Percentiles rank a stretch among this genome's conserved stretches.
Evolutionary conservation across 2,329 filamentous ascomycete genomes (phyloP).

Genomic region (Pseudofabraea citricarpa): DNA sequence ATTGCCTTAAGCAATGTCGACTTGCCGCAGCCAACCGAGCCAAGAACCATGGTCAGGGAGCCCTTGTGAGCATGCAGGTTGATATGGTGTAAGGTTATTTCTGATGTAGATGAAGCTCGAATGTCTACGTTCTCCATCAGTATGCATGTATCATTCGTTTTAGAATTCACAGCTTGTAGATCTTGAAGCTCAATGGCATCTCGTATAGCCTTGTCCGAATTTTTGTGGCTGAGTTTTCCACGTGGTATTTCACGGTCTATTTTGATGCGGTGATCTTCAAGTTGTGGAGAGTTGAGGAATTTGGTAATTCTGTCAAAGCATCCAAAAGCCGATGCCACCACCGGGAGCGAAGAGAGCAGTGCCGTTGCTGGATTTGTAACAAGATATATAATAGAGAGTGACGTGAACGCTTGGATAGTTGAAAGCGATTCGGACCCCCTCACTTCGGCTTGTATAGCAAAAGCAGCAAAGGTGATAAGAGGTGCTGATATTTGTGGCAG

Average conservation of each 20-base stretch:
- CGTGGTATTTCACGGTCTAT: too few species aligned
- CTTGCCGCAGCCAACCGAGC: constrained; percentile 47
- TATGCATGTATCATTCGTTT: background rate
- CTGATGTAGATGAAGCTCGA: background rate
- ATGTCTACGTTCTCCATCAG: background rate
- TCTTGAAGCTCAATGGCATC: background rate
- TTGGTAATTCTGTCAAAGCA: constrained; percentile 1
- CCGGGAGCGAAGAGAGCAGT: background rate
- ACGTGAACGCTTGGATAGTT: background rate
- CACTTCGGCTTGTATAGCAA: background rate
- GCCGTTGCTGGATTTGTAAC: background rate
- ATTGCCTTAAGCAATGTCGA: constrained; percentile 42
- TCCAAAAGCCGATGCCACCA: background rate
- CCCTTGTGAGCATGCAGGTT: background rate
- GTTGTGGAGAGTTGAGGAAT: background rate
- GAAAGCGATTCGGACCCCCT: background rate
- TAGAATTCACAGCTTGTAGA: too few species aligned
- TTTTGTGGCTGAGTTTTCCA: background rate
- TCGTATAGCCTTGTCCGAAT: background rate
- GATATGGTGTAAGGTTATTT: background rate
- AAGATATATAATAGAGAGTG: background rate
- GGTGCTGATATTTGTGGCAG: background rate
- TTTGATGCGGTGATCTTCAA: background rate
- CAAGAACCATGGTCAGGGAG: background rate
- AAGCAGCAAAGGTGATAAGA: background rate